A percentile compares a stretch with the other conserved stretches of the same genome.
These are phyloP conservation scores for Termitomyces heimii DNA, from an alignment of 768 basidiomycete species.

Conservation along the genomic window DNA sequence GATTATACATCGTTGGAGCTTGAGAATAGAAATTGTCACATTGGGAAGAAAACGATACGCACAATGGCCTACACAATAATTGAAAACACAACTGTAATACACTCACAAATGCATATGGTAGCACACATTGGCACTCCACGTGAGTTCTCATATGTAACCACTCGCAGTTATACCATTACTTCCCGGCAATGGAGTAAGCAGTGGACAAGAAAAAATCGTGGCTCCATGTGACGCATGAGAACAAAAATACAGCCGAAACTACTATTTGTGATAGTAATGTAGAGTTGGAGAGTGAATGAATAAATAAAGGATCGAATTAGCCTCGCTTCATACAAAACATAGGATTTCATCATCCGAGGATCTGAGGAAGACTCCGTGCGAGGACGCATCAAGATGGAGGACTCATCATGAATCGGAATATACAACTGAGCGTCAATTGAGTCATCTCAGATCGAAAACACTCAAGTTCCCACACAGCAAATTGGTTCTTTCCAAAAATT, in stretches of 20 bases:
- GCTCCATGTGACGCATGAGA: too few relatives aligned
- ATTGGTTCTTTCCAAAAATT: conserved; percentile 10
- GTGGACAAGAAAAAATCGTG: too few relatives aligned
- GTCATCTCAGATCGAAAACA: neutral
- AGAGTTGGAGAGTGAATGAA: neutral
- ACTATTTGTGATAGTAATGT: neutral
- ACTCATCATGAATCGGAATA: neutral
- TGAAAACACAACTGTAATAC: too few relatives aligned
- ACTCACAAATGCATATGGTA: too few relatives aligned
- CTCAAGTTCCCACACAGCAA: neutral
- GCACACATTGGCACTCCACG: too few relatives aligned
- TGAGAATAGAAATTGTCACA: neutral
- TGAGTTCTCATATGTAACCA: too few relatives aligned
- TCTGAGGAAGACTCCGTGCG: neutral
- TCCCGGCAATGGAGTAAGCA: neutral
- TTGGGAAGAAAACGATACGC: neutral
- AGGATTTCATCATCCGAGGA: neutral
- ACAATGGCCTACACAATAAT: neutral
- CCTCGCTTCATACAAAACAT: neutral
- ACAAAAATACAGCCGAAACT: too few relatives aligned
- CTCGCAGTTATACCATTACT: neutral
- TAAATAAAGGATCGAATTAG: neutral
- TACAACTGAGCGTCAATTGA: neutral
- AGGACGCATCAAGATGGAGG: neutral
- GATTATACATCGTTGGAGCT: conserved; percentile 24